Percentiles rank a stretch among this genome's conserved stretches.
Evolutionary conservation across 2,329 filamentous ascomycete species (phyloP).

Genomic region (Orbilia quercus): DNA sequence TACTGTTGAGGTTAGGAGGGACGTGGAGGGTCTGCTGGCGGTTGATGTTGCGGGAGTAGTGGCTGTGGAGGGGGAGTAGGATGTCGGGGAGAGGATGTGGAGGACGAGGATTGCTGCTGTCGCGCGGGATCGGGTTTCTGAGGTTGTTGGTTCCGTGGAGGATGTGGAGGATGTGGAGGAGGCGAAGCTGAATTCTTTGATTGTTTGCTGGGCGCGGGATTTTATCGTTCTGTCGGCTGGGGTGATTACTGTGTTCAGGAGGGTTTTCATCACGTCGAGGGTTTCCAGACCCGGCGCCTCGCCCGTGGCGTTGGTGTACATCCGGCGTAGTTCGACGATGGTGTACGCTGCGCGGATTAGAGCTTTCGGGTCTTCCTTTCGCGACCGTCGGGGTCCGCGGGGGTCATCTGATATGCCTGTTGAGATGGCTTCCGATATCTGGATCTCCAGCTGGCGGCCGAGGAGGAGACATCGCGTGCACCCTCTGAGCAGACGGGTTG

Average conservation of each 20-base stretch:
- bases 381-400: slow-evolving; percentile 63
- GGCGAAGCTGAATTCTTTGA: slow-evolving; percentile 50
- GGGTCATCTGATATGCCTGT: slow-evolving; percentile 62
- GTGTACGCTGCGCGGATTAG: slow-evolving; percentile 86
- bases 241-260: slow-evolving; percentile 75
- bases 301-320: slow-evolving; percentile 74
- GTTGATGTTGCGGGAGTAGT: slow-evolving; percentile 62
- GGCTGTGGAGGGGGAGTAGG: slow-evolving; percentile 27
- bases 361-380: slow-evolving; percentile 78
- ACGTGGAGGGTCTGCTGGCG: slow-evolving; percentile 73
- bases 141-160: slow-evolving; percentile 20
- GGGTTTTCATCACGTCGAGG: slow-evolving; percentile 76
- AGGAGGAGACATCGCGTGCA: slow-evolving; percentile 83
- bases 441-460: slow-evolving; percentile 86
- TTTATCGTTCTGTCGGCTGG: slow-evolving; percentile 64
- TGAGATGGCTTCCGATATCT: slow-evolving; percentile 75
- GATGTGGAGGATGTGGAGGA: slow-evolving; percentile 12
- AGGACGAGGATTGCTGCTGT: slow-evolving; percentile 49
- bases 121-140: slow-evolving; percentile 51
- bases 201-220: slow-evolving; percentile 47
- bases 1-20: slow-evolving; percentile 77
- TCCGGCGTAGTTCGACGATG: slow-evolving; percentile 77
- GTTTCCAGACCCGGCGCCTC: slow-evolving; percentile 79
- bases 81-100: slow-evolving; percentile 52
- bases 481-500: slow-evolving; percentile 78